These are phyloP conservation scores for Medicago truncatula DNA, from an alignment of 306 rosid genomes.

Conservation along the genomic window DNA sequence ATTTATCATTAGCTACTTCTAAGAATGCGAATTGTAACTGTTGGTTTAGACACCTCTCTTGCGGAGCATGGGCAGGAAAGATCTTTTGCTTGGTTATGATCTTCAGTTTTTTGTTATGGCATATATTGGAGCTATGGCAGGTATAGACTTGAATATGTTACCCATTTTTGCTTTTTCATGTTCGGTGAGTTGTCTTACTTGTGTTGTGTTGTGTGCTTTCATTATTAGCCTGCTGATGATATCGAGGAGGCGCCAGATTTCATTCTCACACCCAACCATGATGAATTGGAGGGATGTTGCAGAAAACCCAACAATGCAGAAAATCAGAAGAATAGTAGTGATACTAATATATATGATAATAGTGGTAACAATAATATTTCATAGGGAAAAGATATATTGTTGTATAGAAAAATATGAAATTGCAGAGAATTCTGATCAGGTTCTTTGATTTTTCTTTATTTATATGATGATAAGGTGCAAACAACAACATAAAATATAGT, in stretches of 20 bases:
- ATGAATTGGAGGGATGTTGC: slow-evolving; percentile 40
- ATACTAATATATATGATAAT: neutral
- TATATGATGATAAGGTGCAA: neutral
- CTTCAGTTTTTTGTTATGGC: slow-evolving; percentile 73
- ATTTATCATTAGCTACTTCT: slow-evolving; percentile 2
- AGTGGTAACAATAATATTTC: neutral
- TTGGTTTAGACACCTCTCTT: slow-evolving; percentile 71
- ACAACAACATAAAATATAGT: too few species aligned
- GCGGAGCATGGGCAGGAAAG: slow-evolving; percentile 95
- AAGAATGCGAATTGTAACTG: slow-evolving; percentile 28
- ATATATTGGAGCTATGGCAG: slow-evolving; percentile 73
- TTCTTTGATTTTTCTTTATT: slow-evolving; percentile 10
- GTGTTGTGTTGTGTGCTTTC: neutral
- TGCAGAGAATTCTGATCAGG: neutral
- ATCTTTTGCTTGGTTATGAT: slow-evolving; percentile 88
- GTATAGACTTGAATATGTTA: slow-evolving; percentile 45
- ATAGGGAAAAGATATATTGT: neutral
- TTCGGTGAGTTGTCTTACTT: slow-evolving; percentile 5
- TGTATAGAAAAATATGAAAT: neutral
- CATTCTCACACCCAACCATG: slow-evolving; percentile 44
- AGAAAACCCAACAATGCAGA: slow-evolving; percentile 21
- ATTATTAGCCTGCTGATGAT: slow-evolving; percentile 66
- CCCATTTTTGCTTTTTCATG: neutral
- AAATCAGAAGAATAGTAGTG: neutral
- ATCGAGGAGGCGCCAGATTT: slow-evolving; percentile 72